These are phyloP conservation scores for Acanthamoeba healyi DNA, from an alignment of 208 protist species.

Conservation along the genomic window DNA sequence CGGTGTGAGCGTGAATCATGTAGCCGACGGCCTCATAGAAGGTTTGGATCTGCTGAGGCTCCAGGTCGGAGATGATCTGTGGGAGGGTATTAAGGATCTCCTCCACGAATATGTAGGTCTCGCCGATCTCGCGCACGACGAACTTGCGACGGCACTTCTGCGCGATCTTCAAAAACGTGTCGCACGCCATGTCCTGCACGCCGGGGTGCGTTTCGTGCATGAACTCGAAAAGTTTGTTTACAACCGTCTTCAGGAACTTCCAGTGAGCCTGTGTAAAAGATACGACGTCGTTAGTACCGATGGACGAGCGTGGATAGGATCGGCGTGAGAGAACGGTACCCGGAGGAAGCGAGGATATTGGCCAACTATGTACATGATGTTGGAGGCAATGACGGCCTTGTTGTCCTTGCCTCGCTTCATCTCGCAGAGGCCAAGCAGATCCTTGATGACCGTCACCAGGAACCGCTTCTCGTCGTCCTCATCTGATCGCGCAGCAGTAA, in stretches of 20 bases:
- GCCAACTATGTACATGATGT: conserved; percentile 99
- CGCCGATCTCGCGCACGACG: conserved; percentile 90
- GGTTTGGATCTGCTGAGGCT: conserved; percentile 94
- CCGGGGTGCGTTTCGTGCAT: conserved; percentile 99
- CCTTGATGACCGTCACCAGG: conserved; percentile 98
- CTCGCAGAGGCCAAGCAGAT: conserved; percentile 98
- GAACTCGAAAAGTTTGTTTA: conserved; percentile 99
- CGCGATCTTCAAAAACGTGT: conserved; percentile 99
- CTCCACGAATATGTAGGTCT: conserved; percentile 94
- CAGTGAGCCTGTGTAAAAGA: conserved; percentile 91
- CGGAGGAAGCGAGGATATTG: conserved; percentile 98
- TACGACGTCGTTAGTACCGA: too few relatives aligned
- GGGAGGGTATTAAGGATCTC: conserved; percentile 94
- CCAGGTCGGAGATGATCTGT: conserved; percentile 94
- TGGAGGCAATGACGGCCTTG: conserved; percentile 98
- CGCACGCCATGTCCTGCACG: conserved; percentile 99
- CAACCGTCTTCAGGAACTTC: conserved; percentile 98
- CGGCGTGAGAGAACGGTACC: background rate
- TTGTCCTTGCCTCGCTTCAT: conserved; percentile 96
- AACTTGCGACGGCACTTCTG: conserved; percentile 95
- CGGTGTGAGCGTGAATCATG: conserved; percentile 93
- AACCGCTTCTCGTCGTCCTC: conserved; percentile 98
- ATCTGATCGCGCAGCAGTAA: too few relatives aligned
- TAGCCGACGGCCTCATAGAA: conserved; percentile 98
- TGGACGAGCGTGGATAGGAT: too few relatives aligned